phyloP scores from a whole-genome alignment of 2,329 filamentous ascomycete species.

The Ampelomyces quisqualis region DNA sequence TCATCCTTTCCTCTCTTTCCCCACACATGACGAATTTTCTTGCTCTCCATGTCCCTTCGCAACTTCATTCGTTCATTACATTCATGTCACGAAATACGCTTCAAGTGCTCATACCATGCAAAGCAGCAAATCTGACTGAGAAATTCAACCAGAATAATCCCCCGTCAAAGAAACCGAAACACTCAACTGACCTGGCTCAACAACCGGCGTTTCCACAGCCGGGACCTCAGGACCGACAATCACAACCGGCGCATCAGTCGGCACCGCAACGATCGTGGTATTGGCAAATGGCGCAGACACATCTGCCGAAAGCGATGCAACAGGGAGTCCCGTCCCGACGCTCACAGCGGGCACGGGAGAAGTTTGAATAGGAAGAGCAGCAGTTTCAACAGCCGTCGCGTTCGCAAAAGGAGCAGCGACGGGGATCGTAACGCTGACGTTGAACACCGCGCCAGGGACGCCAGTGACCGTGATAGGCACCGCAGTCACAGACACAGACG shows the following conservation, averaged over 20 bases:
- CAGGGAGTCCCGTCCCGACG: neutral
- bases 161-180: slow-evolving; percentile 3
- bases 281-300: neutral
- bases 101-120: neutral
- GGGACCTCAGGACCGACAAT: neutral
- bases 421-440: slow-evolving; percentile 1
- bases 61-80: neutral
- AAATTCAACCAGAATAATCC: neutral
- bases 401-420: slow-evolving; percentile 1
- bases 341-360: neutral
- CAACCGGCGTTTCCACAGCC: neutral
- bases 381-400: neutral
- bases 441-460: neutral
- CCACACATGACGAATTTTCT: too few species aligned
- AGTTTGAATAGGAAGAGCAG: neutral
- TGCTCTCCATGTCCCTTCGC: neutral
- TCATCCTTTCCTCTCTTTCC: neutral
- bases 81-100: too few species aligned
- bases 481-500: neutral
- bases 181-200: slow-evolving; percentile 10
- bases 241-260: neutral
- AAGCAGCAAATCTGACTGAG: neutral
- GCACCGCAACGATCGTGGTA: neutral
- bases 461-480: slow-evolving; percentile 2
- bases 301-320: neutral